phyloP scores from a whole-genome alignment of 2,329 filamentous ascomycete species.

The Curvularia hawaiiensis region DNA sequence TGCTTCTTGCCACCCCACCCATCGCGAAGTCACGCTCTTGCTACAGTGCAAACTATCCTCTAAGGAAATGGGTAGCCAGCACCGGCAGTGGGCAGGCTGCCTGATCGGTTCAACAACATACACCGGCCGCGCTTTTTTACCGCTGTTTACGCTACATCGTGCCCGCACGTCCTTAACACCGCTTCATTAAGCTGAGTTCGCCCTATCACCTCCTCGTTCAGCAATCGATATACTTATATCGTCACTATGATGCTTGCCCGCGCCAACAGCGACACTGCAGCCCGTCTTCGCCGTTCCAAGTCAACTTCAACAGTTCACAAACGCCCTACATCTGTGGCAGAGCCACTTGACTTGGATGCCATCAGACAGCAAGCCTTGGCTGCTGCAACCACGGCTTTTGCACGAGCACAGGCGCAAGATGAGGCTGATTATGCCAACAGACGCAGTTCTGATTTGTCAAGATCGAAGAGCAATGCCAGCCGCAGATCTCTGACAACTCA shows the following conservation, averaged over 20 bases:
- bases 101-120: neutral
- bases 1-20: neutral
- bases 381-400: constrained; percentile 46
- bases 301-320: constrained; percentile 42
- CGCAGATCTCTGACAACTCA: constrained; percentile 40
- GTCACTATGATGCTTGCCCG: constrained; percentile 40
- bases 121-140: constrained; percentile 8
- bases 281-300: constrained; percentile 46
- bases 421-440: constrained; percentile 19
- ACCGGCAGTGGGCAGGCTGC: neutral
- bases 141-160: constrained; percentile 21
- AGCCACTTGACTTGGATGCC: constrained; percentile 33
- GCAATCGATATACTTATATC: constrained; percentile 24
- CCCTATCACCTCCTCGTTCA: constrained; percentile 24
- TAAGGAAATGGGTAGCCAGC: neutral
- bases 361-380: constrained; percentile 45
- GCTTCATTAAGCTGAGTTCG: constrained; percentile 28
- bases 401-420: constrained; percentile 37
- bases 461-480: constrained; percentile 44
- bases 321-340: constrained; percentile 20
- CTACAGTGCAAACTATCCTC: neutral
- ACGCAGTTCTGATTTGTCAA: constrained; percentile 27
- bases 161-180: constrained; percentile 28
- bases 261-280: constrained; percentile 44
- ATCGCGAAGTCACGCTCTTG: neutral